A percentile compares a stretch with the other conserved stretches of the same genome.
phyloP scores from a whole-genome alignment of 345 rosid genomes.

The Theobroma cacao region DNA sequence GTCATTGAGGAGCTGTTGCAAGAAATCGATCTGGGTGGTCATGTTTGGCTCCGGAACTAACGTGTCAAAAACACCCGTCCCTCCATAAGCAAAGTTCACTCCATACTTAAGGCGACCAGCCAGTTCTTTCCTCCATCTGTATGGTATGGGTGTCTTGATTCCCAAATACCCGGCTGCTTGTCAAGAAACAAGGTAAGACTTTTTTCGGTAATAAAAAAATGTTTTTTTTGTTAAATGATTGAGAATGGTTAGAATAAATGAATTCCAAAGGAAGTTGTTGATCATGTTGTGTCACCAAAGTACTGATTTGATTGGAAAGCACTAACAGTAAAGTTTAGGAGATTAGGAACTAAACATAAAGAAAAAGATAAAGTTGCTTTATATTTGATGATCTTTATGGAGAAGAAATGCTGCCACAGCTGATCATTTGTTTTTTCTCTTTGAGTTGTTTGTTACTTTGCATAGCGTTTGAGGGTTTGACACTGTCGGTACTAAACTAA shows the following conservation, averaged over 20 bases:
- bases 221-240: neutral
- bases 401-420: neutral
- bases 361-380: neutral
- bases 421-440: neutral
- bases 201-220: neutral
- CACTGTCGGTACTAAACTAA: no score
- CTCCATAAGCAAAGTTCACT: constrained; percentile 82
- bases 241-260: neutral
- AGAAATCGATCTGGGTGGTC: constrained; percentile 66
- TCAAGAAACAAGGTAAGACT: neutral
- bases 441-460: neutral
- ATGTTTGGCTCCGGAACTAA: constrained; percentile 47
- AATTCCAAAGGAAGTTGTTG: neutral
- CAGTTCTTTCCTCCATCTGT: constrained; percentile 36
- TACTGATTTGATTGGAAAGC: neutral
- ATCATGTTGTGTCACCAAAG: no score
- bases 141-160: constrained; percentile 68
- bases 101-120: constrained; percentile 41
- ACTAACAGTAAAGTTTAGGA: neutral
- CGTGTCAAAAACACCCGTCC: constrained; percentile 76
- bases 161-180: constrained; percentile 56
- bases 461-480: neutral
- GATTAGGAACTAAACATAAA: neutral
- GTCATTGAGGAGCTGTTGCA: constrained; percentile 38
- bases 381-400: neutral